A percentile compares a stretch with the other conserved stretches of the same genome.
Conservation (phyloP, 257 asterid species). For the Lantana camara region DNA sequence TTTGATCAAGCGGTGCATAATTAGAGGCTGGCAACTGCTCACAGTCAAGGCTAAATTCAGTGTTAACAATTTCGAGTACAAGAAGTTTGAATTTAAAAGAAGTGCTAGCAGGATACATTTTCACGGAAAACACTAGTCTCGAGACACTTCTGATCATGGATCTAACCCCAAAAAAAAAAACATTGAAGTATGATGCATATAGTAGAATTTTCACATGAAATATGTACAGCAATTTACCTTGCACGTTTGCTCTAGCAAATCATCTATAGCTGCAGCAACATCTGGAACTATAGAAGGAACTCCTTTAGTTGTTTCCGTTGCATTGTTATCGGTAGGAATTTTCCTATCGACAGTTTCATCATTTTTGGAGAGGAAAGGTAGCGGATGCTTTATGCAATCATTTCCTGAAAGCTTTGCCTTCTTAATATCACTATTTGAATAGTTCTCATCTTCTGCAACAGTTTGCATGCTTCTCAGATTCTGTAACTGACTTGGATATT, state of each 20-base stretch:
- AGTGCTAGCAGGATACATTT: slow-evolving; percentile 57
- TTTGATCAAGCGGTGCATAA: slow-evolving; percentile 63
- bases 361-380: slow-evolving; percentile 24
- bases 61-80: slow-evolving; percentile 18
- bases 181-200: slow-evolving; percentile 25
- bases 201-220: slow-evolving; percentile 19
- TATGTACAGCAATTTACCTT: slow-evolving; percentile 52
- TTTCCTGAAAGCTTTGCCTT: slow-evolving; percentile 51
- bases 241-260: slow-evolving; percentile 87
- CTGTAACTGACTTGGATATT: slow-evolving; percentile 54
- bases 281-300: slow-evolving; percentile 64
- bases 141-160: slow-evolving; percentile 70
- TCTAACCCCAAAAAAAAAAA: slow-evolving; percentile 55
- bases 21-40: slow-evolving; percentile 68
- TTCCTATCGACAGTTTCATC: slow-evolving; percentile 27
- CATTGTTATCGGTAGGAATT: slow-evolving; percentile 37
- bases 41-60: slow-evolving; percentile 46
- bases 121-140: slow-evolving; percentile 58
- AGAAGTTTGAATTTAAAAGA: slow-evolving; percentile 18
- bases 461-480: slow-evolving; percentile 41
- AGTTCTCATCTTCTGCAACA: slow-evolving; percentile 36
- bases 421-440: slow-evolving; percentile 46
- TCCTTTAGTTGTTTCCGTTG: slow-evolving; percentile 42
- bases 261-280: slow-evolving; percentile 90
- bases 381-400: slow-evolving; percentile 34